Base-by-base conservation (phyloP, 2,329 filamentous ascomycete genomes). In the Alternaria arbusti region DNA sequence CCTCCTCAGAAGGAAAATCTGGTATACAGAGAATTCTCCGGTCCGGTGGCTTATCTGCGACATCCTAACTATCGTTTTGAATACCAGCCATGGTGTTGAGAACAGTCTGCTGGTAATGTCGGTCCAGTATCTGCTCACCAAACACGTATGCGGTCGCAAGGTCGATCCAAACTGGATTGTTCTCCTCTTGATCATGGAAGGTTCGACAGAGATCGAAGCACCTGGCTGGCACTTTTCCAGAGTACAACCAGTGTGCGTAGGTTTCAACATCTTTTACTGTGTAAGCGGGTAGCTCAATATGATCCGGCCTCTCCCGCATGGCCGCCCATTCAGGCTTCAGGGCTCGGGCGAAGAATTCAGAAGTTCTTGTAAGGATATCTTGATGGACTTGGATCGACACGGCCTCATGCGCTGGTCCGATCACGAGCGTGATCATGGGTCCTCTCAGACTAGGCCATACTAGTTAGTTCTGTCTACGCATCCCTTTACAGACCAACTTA, bases 341-440 rank as follows among this genome's bases (percentile, higher is more conserved):
- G 17, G 52, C 46, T 36, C 57, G 49, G 13, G 54, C 54, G 26
- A 60, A 60, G 50, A 54, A 60, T 17, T 60, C 57, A 22, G 57
- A 54, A 25, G 25, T 47, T 40, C 57, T 32, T 12, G 43, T n/a
- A 43, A 60, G 57, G 11, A 60, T 43, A 30, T 54, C 50, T 47
- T 60, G 49, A 43, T 60, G 57, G 13, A 59, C 50, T 52, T 62
- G 51, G 11, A n/a, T 17, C n/a, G 36, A 40, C n/a, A 40, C 36
- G 3, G 36, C 36, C n/a, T 17, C n/a, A 8, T 40, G 13, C 36
- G 36, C 36, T 40, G 36, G 15, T n/a, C 36, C 36, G n/a, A 40
- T 40, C 9, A n/a, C 36, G n/a, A 40, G 36, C n/a, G 36, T 40
- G 36, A 40, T 17, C 36, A 40, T 40, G 9, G 36, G 36, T 40